Evolutionary conservation across 768 basidiomycete species (phyloP).

Genomic region (Lactarius psammicola): DNA sequence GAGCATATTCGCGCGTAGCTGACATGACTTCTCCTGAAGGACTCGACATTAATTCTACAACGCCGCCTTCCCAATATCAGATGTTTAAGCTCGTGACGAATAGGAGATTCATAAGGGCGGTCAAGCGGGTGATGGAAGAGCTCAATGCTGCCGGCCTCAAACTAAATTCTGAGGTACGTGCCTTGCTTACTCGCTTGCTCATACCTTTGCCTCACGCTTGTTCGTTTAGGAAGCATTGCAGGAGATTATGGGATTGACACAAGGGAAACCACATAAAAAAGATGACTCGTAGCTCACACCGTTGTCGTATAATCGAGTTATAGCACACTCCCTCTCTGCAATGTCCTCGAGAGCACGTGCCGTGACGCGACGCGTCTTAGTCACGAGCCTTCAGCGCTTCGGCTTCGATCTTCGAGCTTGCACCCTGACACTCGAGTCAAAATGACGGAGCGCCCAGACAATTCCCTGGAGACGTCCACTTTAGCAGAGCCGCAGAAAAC

Average conservation of each 20-base stretch:
- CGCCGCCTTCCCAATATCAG: slow-evolving; percentile 48
- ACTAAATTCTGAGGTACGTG: slow-evolving; percentile 50
- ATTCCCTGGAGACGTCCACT: neutral
- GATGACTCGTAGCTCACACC: slow-evolving; percentile 16
- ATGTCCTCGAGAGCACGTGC: neutral
- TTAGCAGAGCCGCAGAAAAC: slow-evolving; percentile 4
- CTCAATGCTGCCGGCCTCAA: slow-evolving; percentile 62
- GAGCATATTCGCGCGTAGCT: neutral
- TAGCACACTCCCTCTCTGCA: neutral
- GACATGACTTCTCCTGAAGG: slow-evolving; percentile 37
- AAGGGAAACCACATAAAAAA: slow-evolving; percentile 24
- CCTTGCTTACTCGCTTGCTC: neutral
- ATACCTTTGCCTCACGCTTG: neutral
- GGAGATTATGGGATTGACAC: slow-evolving; percentile 39
- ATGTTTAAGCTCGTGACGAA: slow-evolving; percentile 55
- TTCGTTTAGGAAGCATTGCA: slow-evolving; percentile 47
- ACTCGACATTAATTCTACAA: slow-evolving; percentile 45
- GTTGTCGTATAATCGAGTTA: neutral
- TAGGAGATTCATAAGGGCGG: slow-evolving; percentile 51
- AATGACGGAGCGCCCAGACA: slow-evolving; percentile 2
- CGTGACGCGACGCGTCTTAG: neutral
- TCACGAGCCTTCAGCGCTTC: neutral
- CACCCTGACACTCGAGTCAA: neutral
- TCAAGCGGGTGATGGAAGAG: slow-evolving; percentile 47
- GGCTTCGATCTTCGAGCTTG: neutral